Evolutionary conservation across 495 filamentous ascomycete species (phyloP), one percentile per base, ranked within the genome.

Genomic region (Pseudevernia furfuracea): DNA sequence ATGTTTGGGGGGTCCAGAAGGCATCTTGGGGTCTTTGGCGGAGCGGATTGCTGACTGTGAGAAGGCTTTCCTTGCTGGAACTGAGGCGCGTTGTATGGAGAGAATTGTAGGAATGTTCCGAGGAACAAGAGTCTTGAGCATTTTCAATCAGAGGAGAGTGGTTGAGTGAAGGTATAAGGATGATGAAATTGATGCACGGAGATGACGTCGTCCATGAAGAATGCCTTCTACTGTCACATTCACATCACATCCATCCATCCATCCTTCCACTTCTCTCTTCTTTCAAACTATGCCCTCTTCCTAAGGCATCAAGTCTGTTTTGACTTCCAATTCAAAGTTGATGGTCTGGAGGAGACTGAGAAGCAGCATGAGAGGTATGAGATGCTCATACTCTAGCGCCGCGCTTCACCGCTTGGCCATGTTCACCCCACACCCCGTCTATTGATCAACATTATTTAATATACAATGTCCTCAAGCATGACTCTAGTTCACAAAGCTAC

Each of bases 1-100:
- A 57, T 84, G 78, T 61, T 74, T 74, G 36, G 80, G 82, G 28
- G 75, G 77, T n/a, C 76, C 70, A 44, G 69, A 67, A 39, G 67
- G 59, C 68, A 72, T 73, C 46, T 70, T 72, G 66, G 46, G 44
- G 38, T 73, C 71, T 14, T 59, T 46, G 28, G 69, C 72, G 25
- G 68, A 64, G 14, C n/a, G 65, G 37, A 67, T 72, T 39, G 64
- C 69, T 6, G 74, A 74, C 43, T 58, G 63, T 8, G 74, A 69
- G 23, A 70, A 56, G 21, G 72, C 55, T 59, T 23, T 59, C 3
- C 23, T 37, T 14, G 28, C 56, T 36, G 58, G 8, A 7, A 5
- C 10, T 4, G 48, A 61, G 58, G 5, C 15, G 11, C 53, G 7
- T 34, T 28, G 37, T 48, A 48, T 66, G 0, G 32, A 19, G 14